Base-by-base conservation (phyloP, 441 rosid genomes). In the Eruca vesicaria region DNA sequence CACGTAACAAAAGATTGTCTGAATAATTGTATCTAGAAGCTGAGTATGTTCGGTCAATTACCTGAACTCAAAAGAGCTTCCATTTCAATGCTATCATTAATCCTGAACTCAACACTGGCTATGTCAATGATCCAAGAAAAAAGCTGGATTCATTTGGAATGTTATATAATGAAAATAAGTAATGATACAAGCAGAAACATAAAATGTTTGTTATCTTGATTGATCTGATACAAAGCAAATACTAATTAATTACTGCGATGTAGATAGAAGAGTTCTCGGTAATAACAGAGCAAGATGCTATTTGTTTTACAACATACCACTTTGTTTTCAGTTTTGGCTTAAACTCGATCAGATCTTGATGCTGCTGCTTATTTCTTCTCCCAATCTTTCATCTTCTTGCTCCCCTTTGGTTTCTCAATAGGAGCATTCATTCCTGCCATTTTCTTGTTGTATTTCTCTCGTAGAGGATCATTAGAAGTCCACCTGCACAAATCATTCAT, bases 341-440 rank as follows among this genome's bases (percentile, higher is more conserved):
- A 11, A 12, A 59, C 3, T 9, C 31, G 6, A 69, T 19, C 65
- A 56, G 16, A 57, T 58, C 28, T 45, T 19, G 29, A 8, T 36
- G 69, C 36, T 16, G 69, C 36, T 16, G 69, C 28, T 75, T 61
- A 79, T 36, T 69, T 71, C 63, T 69, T 71, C 63, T 87, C 93
- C 99, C 96, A 90, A 71, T 89, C 98, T 84, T 90, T 94, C 87
- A 94, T 80, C 85, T 90, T 94, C 88, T 87, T 94, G 88, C 90
- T 94, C 79, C 98, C 99, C 83, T 84, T 88, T 45, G 98, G 99
- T 84, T 89, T 95, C 5, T 79, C 78, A 31, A 94, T 87, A 9
- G 94, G 86, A 10, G 86, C 89, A 80, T 88, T 87, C 90, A 94
- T 80, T 15, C 90, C 99, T 28, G 94, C 97, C 98, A 90, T 94